A percentile compares a stretch with the other conserved stretches of the same genome.
Conservation (phyloP, 2,329 filamentous ascomycete genomes). For the Westerdykella ornata region DNA sequence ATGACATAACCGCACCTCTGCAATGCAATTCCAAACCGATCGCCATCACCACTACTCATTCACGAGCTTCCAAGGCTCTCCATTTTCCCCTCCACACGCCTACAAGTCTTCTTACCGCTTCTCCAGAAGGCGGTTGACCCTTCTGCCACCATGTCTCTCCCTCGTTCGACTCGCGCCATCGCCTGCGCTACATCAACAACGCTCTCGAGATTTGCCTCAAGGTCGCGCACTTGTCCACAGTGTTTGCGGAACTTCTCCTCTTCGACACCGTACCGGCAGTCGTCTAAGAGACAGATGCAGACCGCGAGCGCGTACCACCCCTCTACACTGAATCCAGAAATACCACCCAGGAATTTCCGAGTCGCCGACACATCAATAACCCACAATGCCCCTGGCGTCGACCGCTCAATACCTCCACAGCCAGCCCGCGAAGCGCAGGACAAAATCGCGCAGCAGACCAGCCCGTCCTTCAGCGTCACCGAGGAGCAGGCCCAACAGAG, state of each 20-base stretch:
- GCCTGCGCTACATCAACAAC: conserved; percentile 19
- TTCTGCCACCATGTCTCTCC: conserved; percentile 27
- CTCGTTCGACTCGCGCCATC: conserved; percentile 19
- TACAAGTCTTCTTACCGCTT: not conserved
- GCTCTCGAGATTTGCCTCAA: conserved; percentile 23
- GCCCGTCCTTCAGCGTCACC: conserved; percentile 44
- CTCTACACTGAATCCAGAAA: conserved; percentile 50
- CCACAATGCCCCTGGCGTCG: conserved; percentile 43
- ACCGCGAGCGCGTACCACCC: conserved; percentile 60
- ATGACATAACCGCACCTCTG: not conserved
- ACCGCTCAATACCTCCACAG: conserved; percentile 45
- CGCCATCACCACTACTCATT: not conserved
- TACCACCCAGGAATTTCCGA: conserved; percentile 54
- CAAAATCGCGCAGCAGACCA: conserved; percentile 15
- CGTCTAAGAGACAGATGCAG: conserved; percentile 46
- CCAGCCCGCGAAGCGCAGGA: conserved; percentile 19
- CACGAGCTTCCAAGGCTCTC: not conserved
- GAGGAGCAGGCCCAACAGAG: conserved; percentile 64
- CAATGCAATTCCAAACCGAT: not conserved
- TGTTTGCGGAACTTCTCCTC: conserved; percentile 44
- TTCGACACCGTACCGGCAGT: conserved; percentile 29
- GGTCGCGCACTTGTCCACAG: conserved; percentile 36
- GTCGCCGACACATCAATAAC: conserved; percentile 57
- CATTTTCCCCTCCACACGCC: not conserved
- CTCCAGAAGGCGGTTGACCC: not conserved